Conservation (phyloP, 768 basidiomycete genomes). For the Asterophora parasitica region DNA sequence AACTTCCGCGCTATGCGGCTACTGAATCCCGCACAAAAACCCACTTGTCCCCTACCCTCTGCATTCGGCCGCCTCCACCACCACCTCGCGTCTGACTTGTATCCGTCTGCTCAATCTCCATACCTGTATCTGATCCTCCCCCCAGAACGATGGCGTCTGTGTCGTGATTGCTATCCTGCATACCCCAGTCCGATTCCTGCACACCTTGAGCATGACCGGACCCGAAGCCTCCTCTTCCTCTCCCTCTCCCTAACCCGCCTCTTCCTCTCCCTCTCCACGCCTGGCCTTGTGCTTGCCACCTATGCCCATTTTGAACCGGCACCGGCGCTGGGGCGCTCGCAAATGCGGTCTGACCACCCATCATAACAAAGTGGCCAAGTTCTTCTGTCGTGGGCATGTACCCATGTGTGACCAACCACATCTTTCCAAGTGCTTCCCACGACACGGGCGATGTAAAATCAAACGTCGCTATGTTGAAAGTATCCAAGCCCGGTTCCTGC, state of each 20-base stretch:
- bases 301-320: conserved; percentile 17
- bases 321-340: conserved; percentile 9
- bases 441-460: conserved; percentile 67
- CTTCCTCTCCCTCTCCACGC: conserved; percentile 31
- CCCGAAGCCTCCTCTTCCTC: conserved; percentile 36
- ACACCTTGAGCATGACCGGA: conserved; percentile 48
- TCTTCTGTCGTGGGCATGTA: conserved; percentile 67
- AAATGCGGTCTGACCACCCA: conserved; percentile 25
- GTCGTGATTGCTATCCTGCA: conserved; percentile 28
- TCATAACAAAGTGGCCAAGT: conserved; percentile 70
- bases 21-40: conserved; percentile 50
- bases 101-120: conserved; percentile 13
- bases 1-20: conserved; percentile 21
- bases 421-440: conserved; percentile 78
- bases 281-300: conserved; percentile 16
- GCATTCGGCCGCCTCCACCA: conserved; percentile 53
- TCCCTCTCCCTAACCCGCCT: conserved; percentile 31
- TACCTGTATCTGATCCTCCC: conserved; percentile 29
- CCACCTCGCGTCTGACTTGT: conserved; percentile 4
- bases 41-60: conserved; percentile 69
- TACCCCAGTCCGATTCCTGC: conserved; percentile 30
- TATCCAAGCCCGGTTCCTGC: conserved; percentile 48
- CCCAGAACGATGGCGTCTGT: conserved; percentile 62
- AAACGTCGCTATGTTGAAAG: conserved; percentile 69
- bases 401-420: conserved; percentile 71